phyloP scores from a whole-genome alignment of 768 basidiomycete genomes.

The Suillus subaureus region DNA sequence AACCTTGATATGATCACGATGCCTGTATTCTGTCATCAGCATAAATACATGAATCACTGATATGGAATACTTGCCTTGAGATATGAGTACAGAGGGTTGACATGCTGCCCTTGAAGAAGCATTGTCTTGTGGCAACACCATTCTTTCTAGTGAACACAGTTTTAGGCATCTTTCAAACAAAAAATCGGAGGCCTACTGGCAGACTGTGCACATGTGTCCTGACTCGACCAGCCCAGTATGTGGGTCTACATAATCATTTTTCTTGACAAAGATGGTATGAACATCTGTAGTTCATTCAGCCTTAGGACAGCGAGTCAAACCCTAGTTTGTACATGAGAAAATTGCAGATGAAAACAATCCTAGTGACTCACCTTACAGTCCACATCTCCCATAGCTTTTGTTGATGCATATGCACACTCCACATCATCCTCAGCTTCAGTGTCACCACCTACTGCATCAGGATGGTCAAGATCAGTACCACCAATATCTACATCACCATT shows the following conservation, averaged over 20 bases:
- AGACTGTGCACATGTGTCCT: background rate
- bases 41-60: too few relatives aligned
- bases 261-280: background rate
- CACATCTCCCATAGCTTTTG: background rate
- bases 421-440: background rate
- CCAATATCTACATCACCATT: background rate
- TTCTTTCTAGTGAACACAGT: too few relatives aligned
- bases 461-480: background rate
- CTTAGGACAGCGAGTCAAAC: background rate
- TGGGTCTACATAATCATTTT: background rate
- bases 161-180: too few relatives aligned
- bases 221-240: background rate
- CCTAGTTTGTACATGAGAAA: constrained; percentile 1
- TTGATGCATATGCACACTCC: background rate
- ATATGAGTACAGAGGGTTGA: too few relatives aligned
- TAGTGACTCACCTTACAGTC: background rate
- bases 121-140: too few relatives aligned
- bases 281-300: background rate
- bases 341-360: background rate
- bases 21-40: too few relatives aligned
- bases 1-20: too few relatives aligned
- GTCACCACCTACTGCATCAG: constrained; percentile 3
- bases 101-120: too few relatives aligned
- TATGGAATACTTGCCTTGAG: too few relatives aligned
- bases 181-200: too few relatives aligned